Percentiles rank a stretch among this genome's conserved stretches.
phyloP scores from a whole-genome alignment of 1,284 basidiomycete species.

The Cutaneotrichosporon cyanovorans region DNA sequence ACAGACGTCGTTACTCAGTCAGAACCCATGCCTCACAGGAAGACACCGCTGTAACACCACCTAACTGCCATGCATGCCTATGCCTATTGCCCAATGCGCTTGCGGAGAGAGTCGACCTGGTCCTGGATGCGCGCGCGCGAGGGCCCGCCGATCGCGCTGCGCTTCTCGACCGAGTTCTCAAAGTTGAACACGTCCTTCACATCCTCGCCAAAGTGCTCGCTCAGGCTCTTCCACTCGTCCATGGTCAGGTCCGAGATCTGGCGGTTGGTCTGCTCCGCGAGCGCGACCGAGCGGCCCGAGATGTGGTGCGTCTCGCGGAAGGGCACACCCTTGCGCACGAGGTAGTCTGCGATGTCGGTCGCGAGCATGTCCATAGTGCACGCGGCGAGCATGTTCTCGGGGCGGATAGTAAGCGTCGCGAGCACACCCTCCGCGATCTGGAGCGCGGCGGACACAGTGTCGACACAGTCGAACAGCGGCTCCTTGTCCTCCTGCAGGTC shows the following conservation, averaged over 20 bases:
- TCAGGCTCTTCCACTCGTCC: constrained; percentile 68
- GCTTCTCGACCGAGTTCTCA: constrained; percentile 88
- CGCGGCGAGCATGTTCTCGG: constrained; percentile 79
- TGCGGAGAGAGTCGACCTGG: constrained; percentile 67
- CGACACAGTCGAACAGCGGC: constrained; percentile 87
- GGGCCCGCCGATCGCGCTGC: constrained; percentile 86
- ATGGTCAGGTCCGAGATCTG: constrained; percentile 74
- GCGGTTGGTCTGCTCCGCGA: constrained; percentile 76
- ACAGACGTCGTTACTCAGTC: not conserved
- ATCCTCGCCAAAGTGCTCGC: constrained; percentile 72
- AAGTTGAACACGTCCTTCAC: constrained; percentile 79
- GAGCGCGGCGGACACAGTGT: constrained; percentile 81
- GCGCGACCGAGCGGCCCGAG: constrained; percentile 87
- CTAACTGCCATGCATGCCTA: constrained; percentile 1
- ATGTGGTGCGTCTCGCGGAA: constrained; percentile 99
- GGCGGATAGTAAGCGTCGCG: constrained; percentile 81
- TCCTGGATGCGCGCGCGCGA: constrained; percentile 75
- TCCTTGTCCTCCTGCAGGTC: constrained; percentile 99
- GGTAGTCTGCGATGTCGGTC: constrained; percentile 94
- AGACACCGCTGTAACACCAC: too few relatives aligned
- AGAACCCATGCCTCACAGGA: not conserved
- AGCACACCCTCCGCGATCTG: constrained; percentile 92
- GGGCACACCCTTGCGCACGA: constrained; percentile 94
- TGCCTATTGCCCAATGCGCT: constrained; percentile 41
- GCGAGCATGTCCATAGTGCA: constrained; percentile 95